Conservation (phyloP, 2,329 filamentous ascomycete species). For the Fusarium compactum region DNA sequence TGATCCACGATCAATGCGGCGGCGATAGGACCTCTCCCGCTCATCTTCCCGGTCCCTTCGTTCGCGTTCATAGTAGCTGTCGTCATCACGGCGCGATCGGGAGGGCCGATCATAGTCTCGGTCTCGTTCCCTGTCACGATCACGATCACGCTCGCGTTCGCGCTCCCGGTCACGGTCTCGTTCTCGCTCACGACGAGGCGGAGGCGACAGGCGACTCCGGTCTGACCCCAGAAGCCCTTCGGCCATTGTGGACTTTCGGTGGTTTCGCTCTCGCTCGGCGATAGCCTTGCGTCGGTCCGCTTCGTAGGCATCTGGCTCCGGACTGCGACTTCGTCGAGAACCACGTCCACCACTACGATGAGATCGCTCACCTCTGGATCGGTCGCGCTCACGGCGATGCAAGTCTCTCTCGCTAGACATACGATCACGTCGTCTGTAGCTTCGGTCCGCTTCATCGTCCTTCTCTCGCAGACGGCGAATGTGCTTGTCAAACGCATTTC, state of each 20-base stretch:
- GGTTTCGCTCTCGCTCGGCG: conserved; percentile 92
- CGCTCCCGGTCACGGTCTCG: conserved; percentile 34
- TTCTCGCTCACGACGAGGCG: conserved; percentile 36
- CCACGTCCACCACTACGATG: conserved; percentile 69
- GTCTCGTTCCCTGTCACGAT: conserved; percentile 58
- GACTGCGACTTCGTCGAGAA: conserved; percentile 80
- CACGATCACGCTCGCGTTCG: conserved; percentile 45
- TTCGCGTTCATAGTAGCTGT: conserved; percentile 84
- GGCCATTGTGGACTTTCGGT: conserved; percentile 82
- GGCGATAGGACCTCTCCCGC: conserved; percentile 87
- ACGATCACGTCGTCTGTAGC: conserved; percentile 69
- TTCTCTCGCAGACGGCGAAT: conserved; percentile 92
- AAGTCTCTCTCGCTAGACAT: conserved; percentile 63
- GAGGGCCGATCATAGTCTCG: conserved; percentile 62
- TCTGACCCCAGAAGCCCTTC: conserved; percentile 69
- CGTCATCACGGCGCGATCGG: conserved; percentile 70
- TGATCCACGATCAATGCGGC: conserved; percentile 79
- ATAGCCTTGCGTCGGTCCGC: conserved; percentile 94
- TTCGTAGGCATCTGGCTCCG: conserved; percentile 95
- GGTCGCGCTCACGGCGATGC: conserved; percentile 72
- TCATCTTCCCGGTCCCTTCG: conserved; percentile 90
- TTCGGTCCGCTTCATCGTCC: conserved; percentile 82
- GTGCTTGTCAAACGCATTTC: conserved; percentile 89
- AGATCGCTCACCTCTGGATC: conserved; percentile 71
- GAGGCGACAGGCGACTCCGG: conserved; percentile 60